A percentile compares a stretch with the other conserved stretches of the same genome.
phyloP scores from a whole-genome alignment of 306 rosid species.

The Betula pendula region DNA sequence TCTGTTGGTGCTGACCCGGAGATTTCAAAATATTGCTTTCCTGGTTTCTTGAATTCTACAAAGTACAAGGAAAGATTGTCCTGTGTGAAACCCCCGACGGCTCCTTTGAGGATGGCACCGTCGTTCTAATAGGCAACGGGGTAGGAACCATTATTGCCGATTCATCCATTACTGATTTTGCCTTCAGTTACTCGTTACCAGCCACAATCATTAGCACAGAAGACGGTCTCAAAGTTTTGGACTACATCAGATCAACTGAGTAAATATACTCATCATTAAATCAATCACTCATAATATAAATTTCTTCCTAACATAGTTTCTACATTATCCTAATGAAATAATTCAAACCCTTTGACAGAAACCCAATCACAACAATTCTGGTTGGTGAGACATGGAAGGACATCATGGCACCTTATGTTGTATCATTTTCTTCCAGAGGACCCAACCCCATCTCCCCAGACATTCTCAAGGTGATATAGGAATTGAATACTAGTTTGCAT shows the following conservation, averaged over 20 bases:
- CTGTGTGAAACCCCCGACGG: slow-evolving; percentile 7
- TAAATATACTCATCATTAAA: neutral
- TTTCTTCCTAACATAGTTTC: neutral
- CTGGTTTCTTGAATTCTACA: slow-evolving; percentile 15
- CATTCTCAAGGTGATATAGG: slow-evolving; percentile 31
- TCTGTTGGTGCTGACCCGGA: slow-evolving; percentile 21
- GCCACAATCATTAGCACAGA: slow-evolving; percentile 16
- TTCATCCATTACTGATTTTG: slow-evolving; percentile 4
- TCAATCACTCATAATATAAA: neutral
- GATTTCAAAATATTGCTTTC: slow-evolving; percentile 17
- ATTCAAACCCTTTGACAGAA: slow-evolving; percentile 8
- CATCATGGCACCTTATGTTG: slow-evolving; percentile 26
- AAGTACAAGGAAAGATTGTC: slow-evolving; percentile 27
- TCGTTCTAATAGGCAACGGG: slow-evolving; percentile 20
- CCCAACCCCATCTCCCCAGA: slow-evolving; percentile 32
- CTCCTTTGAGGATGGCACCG: slow-evolving; percentile 1
- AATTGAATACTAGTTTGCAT: neutral
- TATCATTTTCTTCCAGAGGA: slow-evolving; percentile 40
- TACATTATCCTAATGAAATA: neutral
- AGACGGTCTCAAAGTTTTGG: slow-evolving; percentile 27
- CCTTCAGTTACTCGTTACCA: slow-evolving; percentile 24
- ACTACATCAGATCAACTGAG: slow-evolving; percentile 31
- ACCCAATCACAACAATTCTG: slow-evolving; percentile 27
- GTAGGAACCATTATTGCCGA: slow-evolving; percentile 31
- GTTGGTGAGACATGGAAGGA: slow-evolving; percentile 22